Conservation (phyloP, 1,139 yeast species). For the Taiozyma sp. region DNA sequence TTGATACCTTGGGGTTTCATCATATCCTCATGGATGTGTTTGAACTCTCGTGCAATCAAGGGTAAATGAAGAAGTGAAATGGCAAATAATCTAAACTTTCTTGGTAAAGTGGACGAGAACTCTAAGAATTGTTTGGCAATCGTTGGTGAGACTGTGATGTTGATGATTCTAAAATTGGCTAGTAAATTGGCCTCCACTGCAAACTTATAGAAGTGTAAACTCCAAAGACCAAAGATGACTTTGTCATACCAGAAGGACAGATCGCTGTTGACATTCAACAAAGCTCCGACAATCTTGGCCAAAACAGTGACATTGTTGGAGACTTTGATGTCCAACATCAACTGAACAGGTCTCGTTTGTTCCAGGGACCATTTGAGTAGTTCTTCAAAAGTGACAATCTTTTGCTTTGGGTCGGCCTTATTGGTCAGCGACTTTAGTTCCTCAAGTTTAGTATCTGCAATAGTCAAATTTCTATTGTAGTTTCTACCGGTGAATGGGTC, state of each 20-base stretch:
- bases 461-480: constrained; percentile 31
- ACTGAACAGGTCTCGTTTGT: constrained; percentile 29
- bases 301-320: constrained; percentile 60
- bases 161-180: constrained; percentile 41
- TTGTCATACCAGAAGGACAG: constrained; percentile 61
- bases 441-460: constrained; percentile 33
- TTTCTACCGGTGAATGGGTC: constrained; percentile 33
- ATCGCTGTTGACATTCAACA: constrained; percentile 46
- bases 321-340: constrained; percentile 80
- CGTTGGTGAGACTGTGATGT: constrained; percentile 44
- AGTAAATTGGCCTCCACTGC: constrained; percentile 38
- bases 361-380: constrained; percentile 54
- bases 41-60: constrained; percentile 39
- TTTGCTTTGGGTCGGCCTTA: constrained; percentile 44
- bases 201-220: constrained; percentile 56
- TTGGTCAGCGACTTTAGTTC: constrained; percentile 52
- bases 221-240: constrained; percentile 82
- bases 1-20: constrained; percentile 40
- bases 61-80: constrained; percentile 25
- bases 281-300: constrained; percentile 44
- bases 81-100: not conserved
- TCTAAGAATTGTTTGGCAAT: constrained; percentile 30
- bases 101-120: constrained; percentile 28
- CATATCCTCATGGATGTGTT: constrained; percentile 29
- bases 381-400: constrained; percentile 57